Evolutionary conservation across 139 green algal species (phyloP).

Genomic region (Chlamydomonas sp.): DNA sequence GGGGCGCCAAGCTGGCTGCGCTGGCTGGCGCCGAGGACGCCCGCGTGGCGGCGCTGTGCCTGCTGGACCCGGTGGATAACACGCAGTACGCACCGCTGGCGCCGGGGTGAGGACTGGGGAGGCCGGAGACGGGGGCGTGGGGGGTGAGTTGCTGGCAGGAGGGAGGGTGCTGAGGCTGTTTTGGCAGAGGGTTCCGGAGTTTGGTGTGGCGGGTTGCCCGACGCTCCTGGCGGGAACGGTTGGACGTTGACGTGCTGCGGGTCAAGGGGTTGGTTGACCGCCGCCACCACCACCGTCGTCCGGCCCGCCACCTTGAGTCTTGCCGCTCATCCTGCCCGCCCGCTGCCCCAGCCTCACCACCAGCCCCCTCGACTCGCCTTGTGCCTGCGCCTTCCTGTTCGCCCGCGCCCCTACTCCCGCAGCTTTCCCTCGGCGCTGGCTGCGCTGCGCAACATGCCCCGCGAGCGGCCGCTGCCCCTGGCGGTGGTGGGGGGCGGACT

Average conservation of each 20-base stretch:
- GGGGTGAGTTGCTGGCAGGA: background rate
- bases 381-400: too few species aligned
- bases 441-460: conserved; percentile 46
- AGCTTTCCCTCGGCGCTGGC: conserved; percentile 77
- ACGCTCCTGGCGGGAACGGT: too few species aligned
- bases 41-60: conserved; percentile 71
- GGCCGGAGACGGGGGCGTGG: background rate
- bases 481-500: conserved; percentile 71
- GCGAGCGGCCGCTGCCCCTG: conserved; percentile 58
- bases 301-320: too few species aligned
- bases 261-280: too few species aligned
- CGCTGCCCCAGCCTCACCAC: background rate
- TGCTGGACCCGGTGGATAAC: conserved; percentile 93
- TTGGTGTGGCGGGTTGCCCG: too few species aligned
- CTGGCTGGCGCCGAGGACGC: conserved; percentile 75
- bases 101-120: conserved; percentile 41
- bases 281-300: too few species aligned
- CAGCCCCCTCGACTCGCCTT: background rate
- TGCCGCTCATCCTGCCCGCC: background rate
- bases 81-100: conserved; percentile 81
- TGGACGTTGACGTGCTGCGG: too few species aligned
- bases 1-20: conserved; percentile 86
- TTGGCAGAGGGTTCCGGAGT: too few species aligned
- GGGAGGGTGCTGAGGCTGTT: too few species aligned
- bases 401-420: background rate